These are phyloP conservation scores for Asterella californica DNA, from an alignment of 225 moss, liverwort and hornwort genomes.

Conservation along the genomic window DNA sequence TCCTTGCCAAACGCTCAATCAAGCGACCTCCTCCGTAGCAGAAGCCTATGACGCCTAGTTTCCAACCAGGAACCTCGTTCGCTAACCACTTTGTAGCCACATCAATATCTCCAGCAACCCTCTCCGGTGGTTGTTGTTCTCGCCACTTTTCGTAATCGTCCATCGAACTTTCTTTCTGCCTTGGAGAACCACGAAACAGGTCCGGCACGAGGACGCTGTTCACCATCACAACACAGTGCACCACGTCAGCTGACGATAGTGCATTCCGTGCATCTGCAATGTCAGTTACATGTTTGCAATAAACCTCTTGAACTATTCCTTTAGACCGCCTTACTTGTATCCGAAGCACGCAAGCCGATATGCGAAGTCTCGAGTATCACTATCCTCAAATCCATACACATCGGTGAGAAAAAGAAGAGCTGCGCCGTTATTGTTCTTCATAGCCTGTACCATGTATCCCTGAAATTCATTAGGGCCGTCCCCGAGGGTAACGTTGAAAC, in stretches of 20 bases:
- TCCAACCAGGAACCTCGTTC: conserved; percentile 35
- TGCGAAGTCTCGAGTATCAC: conserved; percentile 70
- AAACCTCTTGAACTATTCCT: not conserved
- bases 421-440: conserved; percentile 89
- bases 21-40: conserved; percentile 69
- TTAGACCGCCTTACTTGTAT: conserved; percentile 62
- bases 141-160: conserved; percentile 61
- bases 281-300: not conserved
- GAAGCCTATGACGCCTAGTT: conserved; percentile 58
- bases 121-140: conserved; percentile 39
- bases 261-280: not conserved
- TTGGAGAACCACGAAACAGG: conserved; percentile 66
- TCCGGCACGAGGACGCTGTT: conserved; percentile 75
- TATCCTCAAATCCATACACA: conserved; percentile 59
- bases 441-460: conserved; percentile 73
- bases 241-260: not conserved
- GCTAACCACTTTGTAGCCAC: conserved; percentile 45
- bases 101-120: conserved; percentile 61
- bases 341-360: conserved; percentile 88
- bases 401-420: conserved; percentile 69
- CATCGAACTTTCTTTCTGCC: conserved; percentile 43
- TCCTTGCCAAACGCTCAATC: conserved; percentile 56
- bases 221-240: not conserved
- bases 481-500: conserved; percentile 68
- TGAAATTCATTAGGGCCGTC: conserved; percentile 49